phyloP scores from a whole-genome alignment of 176 grass and related monocot genomes.

The Sorghum bicolor region Sorghum_bicolor_NCBIv3 NC_012871.2:69873001-69873500 shows the following conservation, averaged over 20 bases:
- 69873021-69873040: neutral
- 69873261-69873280: conserved; percentile 91
- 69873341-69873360: neutral
- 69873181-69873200: conserved; percentile 93
- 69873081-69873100: neutral
- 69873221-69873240: conserved; percentile 95
- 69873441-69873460: rapidly evolving
- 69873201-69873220: conserved; percentile 87
- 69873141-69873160: conserved; percentile 74
- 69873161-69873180: conserved; percentile 88
- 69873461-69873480: rapidly evolving
- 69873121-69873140: conserved; percentile 84
- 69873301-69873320: conserved; percentile 54
- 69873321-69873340: no score
- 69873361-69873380: neutral
- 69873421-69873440: neutral
- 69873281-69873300: conserved; percentile 90
- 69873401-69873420: neutral
- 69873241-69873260: conserved; percentile 85
- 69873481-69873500: neutral
- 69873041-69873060: neutral
- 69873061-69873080: neutral
- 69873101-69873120: conserved; percentile 27
- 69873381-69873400: neutral
- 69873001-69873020: neutral